These are phyloP conservation scores for sweet orange (Citrus sinensis) DNA, from an alignment of 345 rosid species.

Conservation along the genomic window DVS_A1.0 CM039163.1:50061001-50061500, in stretches of 20 bases:
- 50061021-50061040: constrained; percentile 74
- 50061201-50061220: constrained; percentile 32
- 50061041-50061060: constrained; percentile 95
- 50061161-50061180: constrained; percentile 66
- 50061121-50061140: constrained; percentile 48
- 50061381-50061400: constrained; percentile 57
- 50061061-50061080: constrained; percentile 77
- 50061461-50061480: constrained; percentile 24
- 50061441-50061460: constrained; percentile 51
- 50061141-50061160: constrained; percentile 55
- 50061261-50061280: constrained; percentile 18
- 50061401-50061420: constrained; percentile 59
- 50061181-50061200: constrained; percentile 52
- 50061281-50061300: constrained; percentile 30
- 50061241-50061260: constrained; percentile 75
- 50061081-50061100: constrained; percentile 50
- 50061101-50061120: constrained; percentile 29
- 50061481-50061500: constrained; percentile 27
- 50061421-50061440: constrained; percentile 46
- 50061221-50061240: constrained; percentile 44
- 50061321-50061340: constrained; percentile 51
- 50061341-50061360: constrained; percentile 69
- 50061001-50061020: constrained; percentile 10
- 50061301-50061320: constrained; percentile 55
- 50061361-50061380: constrained; percentile 68